Base-by-base conservation (phyloP, 148 eudicot genomes). In the Rheum nobile region DNA sequence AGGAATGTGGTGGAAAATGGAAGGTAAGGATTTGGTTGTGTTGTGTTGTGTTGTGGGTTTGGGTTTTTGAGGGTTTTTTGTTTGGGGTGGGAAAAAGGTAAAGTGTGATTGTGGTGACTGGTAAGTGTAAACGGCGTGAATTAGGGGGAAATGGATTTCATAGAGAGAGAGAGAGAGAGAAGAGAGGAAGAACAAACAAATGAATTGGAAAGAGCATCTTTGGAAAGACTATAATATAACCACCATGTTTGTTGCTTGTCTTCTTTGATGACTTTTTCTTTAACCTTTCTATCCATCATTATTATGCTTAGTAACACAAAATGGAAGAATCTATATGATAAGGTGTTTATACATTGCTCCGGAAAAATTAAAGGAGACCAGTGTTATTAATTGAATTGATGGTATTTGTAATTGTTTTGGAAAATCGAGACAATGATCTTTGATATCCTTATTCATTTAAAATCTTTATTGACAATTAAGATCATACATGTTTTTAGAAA, bases 71-170 rank as follows among this genome's bases (percentile, higher is more conserved):
- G 46, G 31, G 28, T 71, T 41, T 46, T 41, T 47, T 41, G 73
- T 71, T 31, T 34, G 28, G 48, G 79, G 55, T 74, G 82, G 44
- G 77, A 74, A 68, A 52, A 48, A 74, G 57, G 52, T 76, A 74
- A 76, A 73, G 79, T 76, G 79, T 59, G 68, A 79, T 76, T 57
- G 78, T 74, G 81, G 78, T 67, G 74, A 67, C 59, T 72, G 73
- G 82, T 70, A 46, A 80, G 75, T 77, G 81, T 80, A 76, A 72
- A 77, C 80, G 89, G 88, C 97, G 90, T 90, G 90, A 92, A 79
- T 88, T 72, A 83, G 80, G 97, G 94, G 69, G 28, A 37, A 59
- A 21, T 42, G 32, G 55, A 67, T 6, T 42, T 16, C 77, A 74
- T 59, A 37, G 55, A 67, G 73, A 79, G 80, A 74, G 73, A 74